Conservation (phyloP, 2,329 filamentous ascomycete genomes). For the Penicillium sp. region DNA sequence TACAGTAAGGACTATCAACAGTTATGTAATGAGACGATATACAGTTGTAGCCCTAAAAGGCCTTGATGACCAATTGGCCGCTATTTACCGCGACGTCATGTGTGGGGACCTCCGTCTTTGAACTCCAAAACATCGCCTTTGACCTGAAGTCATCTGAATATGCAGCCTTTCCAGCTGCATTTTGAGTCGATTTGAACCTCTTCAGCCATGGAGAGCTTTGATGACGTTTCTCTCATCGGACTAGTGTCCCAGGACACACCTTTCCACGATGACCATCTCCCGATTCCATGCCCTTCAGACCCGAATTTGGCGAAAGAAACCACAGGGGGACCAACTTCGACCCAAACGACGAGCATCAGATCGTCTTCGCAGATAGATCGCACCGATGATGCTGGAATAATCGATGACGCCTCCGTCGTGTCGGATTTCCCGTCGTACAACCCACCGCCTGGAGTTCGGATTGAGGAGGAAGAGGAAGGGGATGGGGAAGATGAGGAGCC, state of each 20-base stretch:
- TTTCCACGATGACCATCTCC: slow-evolving; percentile 18
- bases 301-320: slow-evolving; percentile 12
- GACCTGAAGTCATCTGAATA: not conserved
- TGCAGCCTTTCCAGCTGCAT: not conserved
- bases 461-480: slow-evolving; percentile 34
- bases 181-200: not conserved
- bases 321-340: slow-evolving; percentile 15
- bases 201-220: slow-evolving; percentile 41
- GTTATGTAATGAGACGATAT: too few species aligned
- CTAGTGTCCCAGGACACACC: slow-evolving; percentile 17
- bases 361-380: slow-evolving; percentile 8
- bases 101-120: not conserved
- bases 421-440: slow-evolving; percentile 36
- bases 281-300: slow-evolving; percentile 5
- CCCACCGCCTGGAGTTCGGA: slow-evolving; percentile 31
- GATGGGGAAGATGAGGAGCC: slow-evolving; percentile 49
- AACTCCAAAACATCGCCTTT: not conserved
- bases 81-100: slow-evolving; percentile 8
- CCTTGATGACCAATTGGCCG: not conserved
- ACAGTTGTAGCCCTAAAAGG: not conserved
- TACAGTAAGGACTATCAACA: too few species aligned
- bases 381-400: slow-evolving; percentile 20
- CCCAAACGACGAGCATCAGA: slow-evolving; percentile 10
- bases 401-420: slow-evolving; percentile 18
- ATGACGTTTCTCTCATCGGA: slow-evolving; percentile 34